These are phyloP conservation scores for Cyclocybe aegerita DNA, from an alignment of 768 basidiomycete species.

Conservation along the genomic window DNA sequence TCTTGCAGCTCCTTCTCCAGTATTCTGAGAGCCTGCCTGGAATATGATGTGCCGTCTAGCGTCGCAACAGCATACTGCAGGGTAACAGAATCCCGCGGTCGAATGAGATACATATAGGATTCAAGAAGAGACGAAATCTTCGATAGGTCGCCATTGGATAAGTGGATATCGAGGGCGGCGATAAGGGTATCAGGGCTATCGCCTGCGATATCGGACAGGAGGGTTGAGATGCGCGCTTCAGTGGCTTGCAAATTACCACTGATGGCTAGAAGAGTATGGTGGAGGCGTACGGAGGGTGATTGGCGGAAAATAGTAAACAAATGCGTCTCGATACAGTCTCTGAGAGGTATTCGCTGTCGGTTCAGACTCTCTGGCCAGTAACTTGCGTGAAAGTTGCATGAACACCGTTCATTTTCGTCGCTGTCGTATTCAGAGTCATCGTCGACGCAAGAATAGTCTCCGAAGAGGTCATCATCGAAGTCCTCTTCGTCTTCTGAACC, in stretches of 20 bases:
- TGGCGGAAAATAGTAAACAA: constrained; percentile 49
- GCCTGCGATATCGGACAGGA: constrained; percentile 41
- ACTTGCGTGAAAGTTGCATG: constrained; percentile 35
- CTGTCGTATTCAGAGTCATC: constrained; percentile 30
- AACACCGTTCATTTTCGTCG: constrained; percentile 24
- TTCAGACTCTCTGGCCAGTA: constrained; percentile 53
- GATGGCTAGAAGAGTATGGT: constrained; percentile 38
- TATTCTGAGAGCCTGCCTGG: constrained; percentile 37
- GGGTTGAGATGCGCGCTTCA: constrained; percentile 31
- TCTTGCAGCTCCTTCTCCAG: constrained; percentile 54
- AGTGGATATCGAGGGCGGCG: constrained; percentile 54
- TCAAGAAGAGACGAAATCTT: constrained; percentile 43
- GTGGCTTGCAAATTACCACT: constrained; percentile 30
- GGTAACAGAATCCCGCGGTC: constrained; percentile 50
- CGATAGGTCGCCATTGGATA: constrained; percentile 31
- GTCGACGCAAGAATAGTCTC: constrained; percentile 16
- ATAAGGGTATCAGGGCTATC: constrained; percentile 50
- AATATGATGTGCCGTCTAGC: constrained; percentile 30
- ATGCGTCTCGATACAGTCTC: constrained; percentile 41
- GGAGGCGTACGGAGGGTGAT: constrained; percentile 49
- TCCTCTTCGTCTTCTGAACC: constrained; percentile 27
- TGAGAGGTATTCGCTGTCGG: constrained; percentile 38
- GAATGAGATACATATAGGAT: constrained; percentile 53
- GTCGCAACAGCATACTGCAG: constrained; percentile 45
- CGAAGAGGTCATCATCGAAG: constrained; percentile 25